phyloP scores from a whole-genome alignment of 345 rosid species.

The Lagerstroemia speciosa region DNA sequence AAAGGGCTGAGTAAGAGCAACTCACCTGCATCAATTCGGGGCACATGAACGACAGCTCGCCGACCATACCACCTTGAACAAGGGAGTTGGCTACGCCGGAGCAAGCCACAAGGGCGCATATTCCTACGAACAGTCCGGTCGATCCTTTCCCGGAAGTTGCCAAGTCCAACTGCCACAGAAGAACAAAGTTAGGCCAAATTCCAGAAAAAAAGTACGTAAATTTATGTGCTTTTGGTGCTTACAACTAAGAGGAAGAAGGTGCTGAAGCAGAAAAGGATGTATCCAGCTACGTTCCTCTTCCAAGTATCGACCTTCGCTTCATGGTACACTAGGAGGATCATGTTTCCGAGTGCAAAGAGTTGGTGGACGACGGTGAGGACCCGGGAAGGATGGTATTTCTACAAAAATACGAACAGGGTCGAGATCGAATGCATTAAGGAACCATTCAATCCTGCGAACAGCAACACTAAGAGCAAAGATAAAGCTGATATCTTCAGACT shows the following conservation, averaged over 20 bases:
- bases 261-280: conserved; percentile 43
- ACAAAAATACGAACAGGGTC: not conserved
- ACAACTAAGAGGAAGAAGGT: conserved; percentile 66
- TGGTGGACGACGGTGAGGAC: conserved; percentile 73
- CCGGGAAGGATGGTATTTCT: conserved; percentile 88
- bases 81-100: conserved; percentile 77
- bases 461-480: not conserved
- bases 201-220: not conserved
- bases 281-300: conserved; percentile 55
- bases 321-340: conserved; percentile 45
- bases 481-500: no score
- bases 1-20: no score
- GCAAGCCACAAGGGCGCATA: conserved; percentile 46
- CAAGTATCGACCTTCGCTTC: conserved; percentile 71
- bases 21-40: conserved; percentile 79
- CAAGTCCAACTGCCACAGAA: conserved; percentile 48
- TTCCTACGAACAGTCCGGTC: conserved; percentile 40
- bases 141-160: conserved; percentile 72
- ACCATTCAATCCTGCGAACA: not conserved
- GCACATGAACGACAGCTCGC: conserved; percentile 80
- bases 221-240: conserved; percentile 17
- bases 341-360: conserved; percentile 62
- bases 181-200: conserved; percentile 1
- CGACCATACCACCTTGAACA: conserved; percentile 88
- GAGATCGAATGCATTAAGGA: not conserved